These are phyloP conservation scores for Collybia mongolica DNA, from an alignment of 768 basidiomycete genomes.

Conservation along the genomic window DNA sequence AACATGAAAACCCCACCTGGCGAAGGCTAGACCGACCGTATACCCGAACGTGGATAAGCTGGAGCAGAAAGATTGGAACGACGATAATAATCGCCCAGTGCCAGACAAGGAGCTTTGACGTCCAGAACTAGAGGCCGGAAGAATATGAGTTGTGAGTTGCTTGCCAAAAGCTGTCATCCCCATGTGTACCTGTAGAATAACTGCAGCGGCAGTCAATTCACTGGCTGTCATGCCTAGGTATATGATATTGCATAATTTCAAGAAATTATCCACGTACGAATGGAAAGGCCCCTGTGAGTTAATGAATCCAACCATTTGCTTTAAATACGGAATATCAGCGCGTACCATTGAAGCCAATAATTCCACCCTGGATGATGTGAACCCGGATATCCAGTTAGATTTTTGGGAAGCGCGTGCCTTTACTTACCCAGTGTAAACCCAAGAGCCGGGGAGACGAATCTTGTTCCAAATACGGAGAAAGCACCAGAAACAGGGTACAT, in stretches of 20 bases:
- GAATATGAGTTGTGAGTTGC: background rate
- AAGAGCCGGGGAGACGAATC: conserved; percentile 59
- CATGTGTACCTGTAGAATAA: conserved; percentile 42
- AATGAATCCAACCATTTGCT: too few relatives aligned
- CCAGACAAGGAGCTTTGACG: conserved; percentile 47
- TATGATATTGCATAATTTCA: background rate
- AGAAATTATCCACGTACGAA: conserved; percentile 14
- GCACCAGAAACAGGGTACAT: conserved; percentile 63
- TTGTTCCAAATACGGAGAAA: conserved; percentile 55
- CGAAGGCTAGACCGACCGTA: conserved; percentile 39
- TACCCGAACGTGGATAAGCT: conserved; percentile 55
- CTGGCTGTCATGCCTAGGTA: conserved; percentile 33
- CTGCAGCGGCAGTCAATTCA: conserved; percentile 56
- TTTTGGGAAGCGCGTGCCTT: background rate
- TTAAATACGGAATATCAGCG: conserved; percentile 12
- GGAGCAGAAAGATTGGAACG: conserved; percentile 47
- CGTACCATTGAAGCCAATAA: conserved; percentile 51
- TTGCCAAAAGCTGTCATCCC: background rate
- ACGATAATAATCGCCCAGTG: conserved; percentile 58
- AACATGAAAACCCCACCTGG: background rate
- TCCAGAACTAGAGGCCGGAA: conserved; percentile 35
- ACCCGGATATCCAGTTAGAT: background rate
- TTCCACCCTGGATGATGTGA: conserved; percentile 42
- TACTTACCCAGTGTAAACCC: conserved; percentile 54
- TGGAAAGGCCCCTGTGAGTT: conserved; percentile 21